phyloP scores from a whole-genome alignment of 768 basidiomycete species.

The Lactifluus piperatus region DNA sequence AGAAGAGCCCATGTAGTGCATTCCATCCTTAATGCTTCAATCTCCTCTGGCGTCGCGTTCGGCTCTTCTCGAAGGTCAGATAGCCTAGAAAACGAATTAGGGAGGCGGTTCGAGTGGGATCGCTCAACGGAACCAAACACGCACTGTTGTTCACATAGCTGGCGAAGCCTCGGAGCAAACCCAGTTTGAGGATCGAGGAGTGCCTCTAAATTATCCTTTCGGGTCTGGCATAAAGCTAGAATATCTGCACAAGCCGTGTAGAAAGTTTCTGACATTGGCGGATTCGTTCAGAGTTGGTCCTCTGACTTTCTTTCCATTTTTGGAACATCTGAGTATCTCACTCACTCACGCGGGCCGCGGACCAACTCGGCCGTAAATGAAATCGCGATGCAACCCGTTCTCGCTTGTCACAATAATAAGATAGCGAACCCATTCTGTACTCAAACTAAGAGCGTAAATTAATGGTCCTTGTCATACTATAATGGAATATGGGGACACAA shows the following conservation, averaged over 20 bases:
- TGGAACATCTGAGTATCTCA: background rate
- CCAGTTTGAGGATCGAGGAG: conserved; percentile 59
- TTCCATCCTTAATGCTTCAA: conserved; percentile 61
- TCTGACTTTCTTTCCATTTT: background rate
- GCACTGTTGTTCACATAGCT: conserved; percentile 49
- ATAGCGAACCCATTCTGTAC: no score
- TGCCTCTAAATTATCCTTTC: conserved; percentile 45
- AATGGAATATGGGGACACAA: background rate
- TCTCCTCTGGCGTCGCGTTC: conserved; percentile 38
- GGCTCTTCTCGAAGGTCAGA: conserved; percentile 42
- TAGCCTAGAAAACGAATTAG: conserved; percentile 32
- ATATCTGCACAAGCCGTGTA: conserved; percentile 65
- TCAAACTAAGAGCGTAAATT: no score
- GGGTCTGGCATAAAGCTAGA: conserved; percentile 47
- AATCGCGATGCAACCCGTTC: no score
- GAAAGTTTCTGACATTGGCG: conserved; percentile 41
- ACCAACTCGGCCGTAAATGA: no score
- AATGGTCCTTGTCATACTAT: background rate
- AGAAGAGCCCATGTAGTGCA: conserved; percentile 76
- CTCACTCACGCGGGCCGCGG: no score
- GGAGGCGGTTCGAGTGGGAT: background rate
- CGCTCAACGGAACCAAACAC: conserved; percentile 23
- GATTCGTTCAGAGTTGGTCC: background rate
- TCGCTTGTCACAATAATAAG: no score
- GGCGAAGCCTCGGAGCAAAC: conserved; percentile 56